Base-by-base conservation (phyloP, 2,329 filamentous ascomycete genomes). In the Hansfordia pulvinata region DNA sequence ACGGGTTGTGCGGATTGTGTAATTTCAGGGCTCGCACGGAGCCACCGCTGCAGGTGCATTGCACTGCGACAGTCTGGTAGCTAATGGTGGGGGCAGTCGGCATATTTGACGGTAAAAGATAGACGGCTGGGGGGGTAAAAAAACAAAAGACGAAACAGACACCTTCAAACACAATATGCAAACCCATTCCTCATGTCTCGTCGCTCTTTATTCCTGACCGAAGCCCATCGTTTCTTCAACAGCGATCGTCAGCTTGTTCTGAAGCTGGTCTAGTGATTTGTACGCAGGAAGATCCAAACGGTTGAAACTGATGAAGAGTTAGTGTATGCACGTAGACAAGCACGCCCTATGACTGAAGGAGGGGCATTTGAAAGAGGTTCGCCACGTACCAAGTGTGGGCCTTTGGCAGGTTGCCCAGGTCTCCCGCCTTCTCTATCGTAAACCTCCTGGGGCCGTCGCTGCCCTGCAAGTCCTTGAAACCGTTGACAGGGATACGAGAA, bases 151-250 rank as follows among this genome's bases (percentile, higher is more conserved):
- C n/a, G n/a, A n/a, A n/a, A n/a, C n/a, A n/a, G n/a, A n/a, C n/a
- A n/a, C n/a, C n/a, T n/a, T n/a, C n/a, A n/a, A n/a, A n/a, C n/a
- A n/a, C n/a, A n/a, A n/a, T n/a, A n/a, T n/a, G n/a, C n/a, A n/a
- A n/a, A n/a, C n/a, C n/a, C n/a, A n/a, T n/a, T n/a, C n/a, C n/a
- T n/a, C n/a, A n/a, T n/a, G n/a, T n/a, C n/a, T n/a, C n/a, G n/a
- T n/a, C n/a, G n/a, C n/a, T 41, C 33, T 19, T 40, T 84, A 98
- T 62, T 98, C 90, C 61, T 98, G 90, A 38, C 90, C 90, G 51
- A 98, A 98, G 35, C 90, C 90, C 64, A 98, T 86, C 0, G 90
- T 98, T 62, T 98, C 90, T 58, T 98, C 90, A 29, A 98, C 90
- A 15, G 90, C 90, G 56, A 93, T 93, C 6, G 86, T 90, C 42